A percentile compares a stretch with the other conserved stretches of the same genome.
Conservation (phyloP, 2,329 filamentous ascomycete genomes). For the Fusarium vanettenii region DNA sequence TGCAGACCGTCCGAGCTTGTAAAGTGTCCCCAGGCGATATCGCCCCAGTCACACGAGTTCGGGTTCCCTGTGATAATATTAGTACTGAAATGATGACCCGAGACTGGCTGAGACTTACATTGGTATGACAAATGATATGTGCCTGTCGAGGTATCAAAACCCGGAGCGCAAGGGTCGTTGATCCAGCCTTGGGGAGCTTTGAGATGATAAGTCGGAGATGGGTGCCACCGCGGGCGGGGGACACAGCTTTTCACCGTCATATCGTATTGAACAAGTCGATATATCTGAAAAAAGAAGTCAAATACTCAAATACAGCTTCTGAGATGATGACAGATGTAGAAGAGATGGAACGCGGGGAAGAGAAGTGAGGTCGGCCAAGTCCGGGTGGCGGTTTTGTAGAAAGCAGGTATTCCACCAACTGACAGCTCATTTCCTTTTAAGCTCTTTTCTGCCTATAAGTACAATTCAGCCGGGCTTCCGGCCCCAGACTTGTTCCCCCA, state of each 20-base stretch:
- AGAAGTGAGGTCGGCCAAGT: neutral
- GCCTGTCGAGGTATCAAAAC: constrained; percentile 32
- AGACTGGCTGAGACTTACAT: constrained; percentile 8
- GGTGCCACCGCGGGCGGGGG: constrained; percentile 27
- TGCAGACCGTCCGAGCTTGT: constrained; percentile 54
- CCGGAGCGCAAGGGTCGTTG: constrained; percentile 40
- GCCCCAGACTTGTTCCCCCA: constrained; percentile 16
- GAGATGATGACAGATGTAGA: neutral
- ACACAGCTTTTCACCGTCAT: constrained; percentile 21
- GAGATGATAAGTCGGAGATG: constrained; percentile 35
- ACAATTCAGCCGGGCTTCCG: constrained; percentile 26
- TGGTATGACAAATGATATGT: constrained; percentile 43
- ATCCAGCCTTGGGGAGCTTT: constrained; percentile 40
- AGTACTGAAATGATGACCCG: neutral
- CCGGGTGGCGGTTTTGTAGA: neutral
- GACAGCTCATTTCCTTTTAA: neutral
- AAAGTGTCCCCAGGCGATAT: constrained; percentile 63
- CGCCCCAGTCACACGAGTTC: constrained; percentile 51
- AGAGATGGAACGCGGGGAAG: neutral
- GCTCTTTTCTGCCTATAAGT: constrained; percentile 34
- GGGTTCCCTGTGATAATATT: constrained; percentile 48
- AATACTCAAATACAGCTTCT: neutral
- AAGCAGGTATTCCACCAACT: neutral
- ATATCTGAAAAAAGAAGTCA: neutral
- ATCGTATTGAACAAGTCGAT: neutral